Evolutionary conservation across 495 filamentous ascomycete genomes (phyloP).

Genomic region (Penicillium paxilli): DNA sequence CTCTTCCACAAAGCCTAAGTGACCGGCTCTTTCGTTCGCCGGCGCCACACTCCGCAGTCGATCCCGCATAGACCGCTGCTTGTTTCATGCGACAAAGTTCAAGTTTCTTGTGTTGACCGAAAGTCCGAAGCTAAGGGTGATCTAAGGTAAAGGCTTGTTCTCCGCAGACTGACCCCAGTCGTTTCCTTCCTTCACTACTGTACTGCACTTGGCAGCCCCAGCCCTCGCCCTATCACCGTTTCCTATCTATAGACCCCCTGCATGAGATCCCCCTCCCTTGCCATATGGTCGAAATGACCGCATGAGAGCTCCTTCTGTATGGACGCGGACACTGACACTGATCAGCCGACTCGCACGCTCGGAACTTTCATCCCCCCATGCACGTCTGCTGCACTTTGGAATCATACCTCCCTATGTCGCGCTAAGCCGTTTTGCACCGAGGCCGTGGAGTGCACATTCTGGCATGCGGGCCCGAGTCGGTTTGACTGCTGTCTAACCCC

Average conservation of each 20-base stretch:
- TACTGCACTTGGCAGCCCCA: neutral
- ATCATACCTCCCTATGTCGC: slow-evolving; percentile 9
- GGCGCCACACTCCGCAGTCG: slow-evolving; percentile 10
- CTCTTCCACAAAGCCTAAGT: slow-evolving; percentile 7
- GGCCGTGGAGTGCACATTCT: slow-evolving; percentile 17
- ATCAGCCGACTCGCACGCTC: slow-evolving; percentile 24
- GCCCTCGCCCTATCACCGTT: slow-evolving; percentile 1
- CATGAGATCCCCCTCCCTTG: slow-evolving; percentile 8
- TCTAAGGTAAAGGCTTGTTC: slow-evolving; percentile 4
- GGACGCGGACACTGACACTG: slow-evolving; percentile 15
- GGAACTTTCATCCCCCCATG: slow-evolving; percentile 16
- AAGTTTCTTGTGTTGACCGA: slow-evolving; percentile 9
- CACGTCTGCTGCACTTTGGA: slow-evolving; percentile 23
- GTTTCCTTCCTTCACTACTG: too few relatives aligned
- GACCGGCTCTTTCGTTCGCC: neutral
- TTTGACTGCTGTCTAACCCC: slow-evolving; percentile 8
- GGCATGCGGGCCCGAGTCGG: slow-evolving; percentile 26
- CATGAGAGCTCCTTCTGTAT: slow-evolving; percentile 10
- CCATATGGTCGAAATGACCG: slow-evolving; percentile 17
- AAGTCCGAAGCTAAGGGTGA: slow-evolving; percentile 10
- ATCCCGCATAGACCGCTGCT: slow-evolving; percentile 32
- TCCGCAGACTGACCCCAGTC: neutral
- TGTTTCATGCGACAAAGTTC: slow-evolving; percentile 24
- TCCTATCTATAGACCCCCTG: slow-evolving; percentile 14
- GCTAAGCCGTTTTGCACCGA: slow-evolving; percentile 14